Base-by-base conservation (phyloP, 441 rosid species). In the Bocquillonia castaneifolia region DNA sequence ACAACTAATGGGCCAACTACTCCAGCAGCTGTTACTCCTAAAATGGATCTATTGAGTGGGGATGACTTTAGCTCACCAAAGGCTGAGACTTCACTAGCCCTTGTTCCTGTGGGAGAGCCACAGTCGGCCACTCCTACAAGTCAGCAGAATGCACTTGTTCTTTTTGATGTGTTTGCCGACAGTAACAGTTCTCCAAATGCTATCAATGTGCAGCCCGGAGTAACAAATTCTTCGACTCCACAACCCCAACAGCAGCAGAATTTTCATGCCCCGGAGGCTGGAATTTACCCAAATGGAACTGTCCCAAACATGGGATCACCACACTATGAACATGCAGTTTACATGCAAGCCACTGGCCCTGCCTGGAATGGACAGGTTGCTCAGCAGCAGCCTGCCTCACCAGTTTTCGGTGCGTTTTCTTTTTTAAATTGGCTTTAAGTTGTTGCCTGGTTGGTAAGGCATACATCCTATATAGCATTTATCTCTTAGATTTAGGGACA, bases 1-100 rank as follows among this genome's bases (percentile, higher is more conserved):
- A 60, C 77, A 70, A 66, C 85, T 64, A 89, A 85, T 67, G 90
- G 94, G 70, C 39, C 86, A 66, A 69, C 79, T 59, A 67, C 85
- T 78, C 52, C 75, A 53, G 73, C 79, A 29, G 66, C 80, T 53
- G 83, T 77, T 59, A 78, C 82, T 81, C 80, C 92, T 44, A 92
- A 85, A 77, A 78, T 92, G 69, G 99, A 95, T 77, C 87, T 95
- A 57, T 89, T 94, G 78, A 93, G 96, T 67, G 99, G 96, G 70
- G 99, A 95, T 78, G 87, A 85, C 72, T 89, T 71, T 75, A 70
- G 73, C 79, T 85, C 89, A 59, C 90, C 89, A 6, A 82, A 85
- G 77, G 85, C 85, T 39, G 82, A 83, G 0, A 74, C 40, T 76
- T 77, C 90, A 61, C 82, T 87, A 58, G 95, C 98, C 74, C 85